Evolutionary conservation across 495 filamentous ascomycete species (phyloP).

Genomic region (Cercophora samala): DNA sequence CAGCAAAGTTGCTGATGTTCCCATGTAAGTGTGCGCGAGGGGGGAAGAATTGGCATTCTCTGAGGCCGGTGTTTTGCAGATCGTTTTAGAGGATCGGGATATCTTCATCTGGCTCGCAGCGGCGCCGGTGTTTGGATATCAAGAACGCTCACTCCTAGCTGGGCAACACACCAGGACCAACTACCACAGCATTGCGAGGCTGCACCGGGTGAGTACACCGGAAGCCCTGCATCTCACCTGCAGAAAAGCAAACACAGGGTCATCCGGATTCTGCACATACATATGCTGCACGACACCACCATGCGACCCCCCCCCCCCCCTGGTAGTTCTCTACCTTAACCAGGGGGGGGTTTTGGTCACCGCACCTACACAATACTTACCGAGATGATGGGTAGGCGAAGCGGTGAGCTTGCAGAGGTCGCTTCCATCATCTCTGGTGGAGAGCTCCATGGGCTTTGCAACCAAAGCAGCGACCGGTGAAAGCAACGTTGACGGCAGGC

Average conservation of each 20-base stretch:
- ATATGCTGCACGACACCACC: background rate
- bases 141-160: background rate
- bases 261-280: no score
- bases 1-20: background rate
- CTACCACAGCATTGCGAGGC: background rate
- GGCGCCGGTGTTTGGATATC: background rate
- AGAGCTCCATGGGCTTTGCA: background rate
- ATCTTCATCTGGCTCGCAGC: background rate
- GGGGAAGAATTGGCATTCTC: background rate
- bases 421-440: background rate
- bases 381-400: slow-evolving; percentile 18
- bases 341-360: background rate
- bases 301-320: background rate
- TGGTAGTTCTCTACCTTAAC: background rate
- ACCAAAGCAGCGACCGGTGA: background rate
- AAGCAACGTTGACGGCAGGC: background rate
- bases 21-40: background rate
- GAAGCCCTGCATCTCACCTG: slow-evolving; percentile 1
- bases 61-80: background rate
- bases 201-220: background rate
- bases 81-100: background rate
- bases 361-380: slow-evolving; percentile 5
- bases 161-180: background rate
- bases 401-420: slow-evolving; percentile 17
- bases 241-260: background rate